Base-by-base conservation (phyloP, 1,284 basidiomycete genomes). In the Trametes hirsuta region DNA sequence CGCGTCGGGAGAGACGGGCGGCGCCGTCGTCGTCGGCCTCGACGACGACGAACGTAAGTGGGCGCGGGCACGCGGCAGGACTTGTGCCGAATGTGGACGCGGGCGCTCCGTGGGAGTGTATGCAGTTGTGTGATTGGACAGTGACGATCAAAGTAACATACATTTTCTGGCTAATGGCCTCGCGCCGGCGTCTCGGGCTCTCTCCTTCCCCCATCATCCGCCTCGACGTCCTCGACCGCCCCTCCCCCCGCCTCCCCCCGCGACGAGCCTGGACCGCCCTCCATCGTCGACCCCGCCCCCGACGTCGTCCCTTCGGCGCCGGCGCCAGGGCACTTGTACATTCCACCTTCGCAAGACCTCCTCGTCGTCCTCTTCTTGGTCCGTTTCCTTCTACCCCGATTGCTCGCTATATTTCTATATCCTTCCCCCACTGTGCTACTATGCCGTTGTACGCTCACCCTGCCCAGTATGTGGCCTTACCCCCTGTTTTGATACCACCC, bases 71-170 rank as follows among this genome's bases (percentile, higher is more conserved):
- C 30, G 36, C 36, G 53, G 22, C 30, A 5, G 21, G 30, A 15
- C 6, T 30, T 18, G 25, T 18, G 2, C 53, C 36, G 45, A 58
- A 48, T 61, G 46, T 46, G 53, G 55, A 52, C n/a, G 41, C 54
- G 34, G 44, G 44, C 24, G 30, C 30, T 24, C 47, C 51, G 52
- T 34, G 15, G 46, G 49, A 25, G 40, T 36, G 49, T 57, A 51
- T 48, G 36, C 41, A 47, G 53, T 50, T 55, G 42, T 47, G 24
- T 65, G 60, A 62, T 65, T 60, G 64, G 61, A 62, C 58, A 42
- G 30, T 47, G 45, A 44, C 55, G 58, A 62, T 60, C 64, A 58
- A 59, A 58, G 52, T 62, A 62, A 48, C 45, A 48, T 65, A 65
- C 51, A 48, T 61, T 58, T 54, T 45, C 45, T 44, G 53, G 40